Conservation (phyloP, 2,329 filamentous ascomycete species). For the Colletotrichum chrysophilum region DNA sequence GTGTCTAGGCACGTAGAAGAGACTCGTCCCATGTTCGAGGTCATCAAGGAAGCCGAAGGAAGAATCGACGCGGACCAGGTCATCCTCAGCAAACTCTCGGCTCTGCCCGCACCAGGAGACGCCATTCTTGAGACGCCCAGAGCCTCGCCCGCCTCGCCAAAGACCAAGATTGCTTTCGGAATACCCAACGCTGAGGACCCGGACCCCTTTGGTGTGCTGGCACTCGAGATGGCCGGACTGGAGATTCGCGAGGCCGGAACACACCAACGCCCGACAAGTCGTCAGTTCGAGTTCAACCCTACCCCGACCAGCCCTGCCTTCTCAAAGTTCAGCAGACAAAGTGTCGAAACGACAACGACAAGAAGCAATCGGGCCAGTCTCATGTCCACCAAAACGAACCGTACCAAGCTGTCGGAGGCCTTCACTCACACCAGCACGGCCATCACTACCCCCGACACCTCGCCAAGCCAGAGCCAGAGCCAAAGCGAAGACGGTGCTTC, state of each 20-base stretch:
- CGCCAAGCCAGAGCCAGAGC: slow-evolving; percentile 58
- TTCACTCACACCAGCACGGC: slow-evolving; percentile 66
- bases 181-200: slow-evolving; percentile 82
- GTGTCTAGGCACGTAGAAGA: slow-evolving; percentile 60
- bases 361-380: slow-evolving; percentile 75
- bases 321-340: slow-evolving; percentile 65
- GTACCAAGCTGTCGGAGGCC: slow-evolving; percentile 73
- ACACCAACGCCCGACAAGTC: slow-evolving; percentile 73
- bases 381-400: slow-evolving; percentile 73
- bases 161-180: slow-evolving; percentile 66
- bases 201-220: slow-evolving; percentile 89
- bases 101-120: slow-evolving; percentile 78
- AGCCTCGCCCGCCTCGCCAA: slow-evolving; percentile 28
- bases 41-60: slow-evolving; percentile 87
- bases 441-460: slow-evolving; percentile 56
- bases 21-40: slow-evolving; percentile 72
- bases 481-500: slow-evolving; percentile 59
- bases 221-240: slow-evolving; percentile 87
- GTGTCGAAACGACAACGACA: slow-evolving; percentile 67
- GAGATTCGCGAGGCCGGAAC: slow-evolving; percentile 91
- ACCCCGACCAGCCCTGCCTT: slow-evolving; percentile 77
- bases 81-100: slow-evolving; percentile 68
- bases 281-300: slow-evolving; percentile 83
- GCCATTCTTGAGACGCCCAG: slow-evolving; percentile 58
- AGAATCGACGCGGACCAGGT: slow-evolving; percentile 74